phyloP scores from a whole-genome alignment of 2,329 filamentous ascomycete species.

The Ophiosphaerella korrae region DNA sequence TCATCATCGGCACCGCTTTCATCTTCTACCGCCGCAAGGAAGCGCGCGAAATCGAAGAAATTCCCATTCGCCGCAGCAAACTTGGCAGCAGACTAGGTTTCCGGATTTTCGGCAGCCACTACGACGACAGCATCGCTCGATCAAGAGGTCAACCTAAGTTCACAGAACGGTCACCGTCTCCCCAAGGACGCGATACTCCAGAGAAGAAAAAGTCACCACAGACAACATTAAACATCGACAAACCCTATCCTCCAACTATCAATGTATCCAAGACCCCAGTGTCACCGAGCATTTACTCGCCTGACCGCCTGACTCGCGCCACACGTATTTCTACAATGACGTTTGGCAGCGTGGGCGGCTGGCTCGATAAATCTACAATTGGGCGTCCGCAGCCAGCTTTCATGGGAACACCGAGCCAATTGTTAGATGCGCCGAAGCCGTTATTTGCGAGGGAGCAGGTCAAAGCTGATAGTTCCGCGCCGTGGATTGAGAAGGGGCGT shows the following conservation, averaged over 20 bases:
- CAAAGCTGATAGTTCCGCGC: slow-evolving; percentile 7
- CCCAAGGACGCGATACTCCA: not conserved
- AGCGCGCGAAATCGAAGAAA: slow-evolving; percentile 19
- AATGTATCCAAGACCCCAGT: not conserved
- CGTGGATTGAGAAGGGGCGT: slow-evolving; percentile 10
- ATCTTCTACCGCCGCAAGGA: slow-evolving; percentile 12
- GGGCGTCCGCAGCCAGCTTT: slow-evolving; percentile 17
- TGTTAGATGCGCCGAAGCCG: slow-evolving; percentile 24
- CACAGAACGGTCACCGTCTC: not conserved
- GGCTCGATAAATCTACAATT: slow-evolving; percentile 23
- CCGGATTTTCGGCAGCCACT: slow-evolving; percentile 17
- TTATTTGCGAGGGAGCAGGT: slow-evolving; percentile 15
- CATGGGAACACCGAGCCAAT: slow-evolving; percentile 15
- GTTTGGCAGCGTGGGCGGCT: slow-evolving; percentile 13
- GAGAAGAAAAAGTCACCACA: not conserved
- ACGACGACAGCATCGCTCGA: slow-evolving; percentile 1
- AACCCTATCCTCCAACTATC: not conserved
- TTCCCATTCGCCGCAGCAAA: slow-evolving; percentile 29
- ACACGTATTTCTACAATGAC: slow-evolving; percentile 6
- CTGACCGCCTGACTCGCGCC: slow-evolving; percentile 2
- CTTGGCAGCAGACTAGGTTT: slow-evolving; percentile 19
- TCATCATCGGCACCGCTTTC: slow-evolving; percentile 12
- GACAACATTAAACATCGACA: not conserved
- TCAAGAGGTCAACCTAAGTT: not conserved
- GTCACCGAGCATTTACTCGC: slow-evolving; percentile 1